Evolutionary conservation across 768 basidiomycete species (phyloP).

Genomic region (Leucosporidium scottii): DNA sequence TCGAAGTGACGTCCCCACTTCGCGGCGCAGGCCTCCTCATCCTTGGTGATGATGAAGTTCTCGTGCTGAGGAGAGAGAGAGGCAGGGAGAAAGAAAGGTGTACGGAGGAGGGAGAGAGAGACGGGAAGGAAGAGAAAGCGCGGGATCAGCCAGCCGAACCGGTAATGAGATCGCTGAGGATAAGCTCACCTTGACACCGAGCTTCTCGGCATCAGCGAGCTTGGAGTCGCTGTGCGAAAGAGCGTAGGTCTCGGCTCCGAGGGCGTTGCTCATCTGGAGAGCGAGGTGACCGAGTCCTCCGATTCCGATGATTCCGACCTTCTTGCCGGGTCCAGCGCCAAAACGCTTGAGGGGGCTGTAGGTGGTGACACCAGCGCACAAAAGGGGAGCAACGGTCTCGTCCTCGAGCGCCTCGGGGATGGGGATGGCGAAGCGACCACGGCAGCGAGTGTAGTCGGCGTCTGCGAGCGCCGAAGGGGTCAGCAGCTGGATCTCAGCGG

Average conservation of each 20-base stretch:
- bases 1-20: slow-evolving; percentile 38
- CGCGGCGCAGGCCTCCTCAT: slow-evolving; percentile 8
- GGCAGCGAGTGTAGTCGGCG: slow-evolving; percentile 40
- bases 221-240: slow-evolving; percentile 55
- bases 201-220: slow-evolving; percentile 51
- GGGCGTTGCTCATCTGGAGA: slow-evolving; percentile 35
- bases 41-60: slow-evolving; percentile 31
- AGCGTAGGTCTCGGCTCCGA: slow-evolving; percentile 46
- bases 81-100: too few relatives aligned
- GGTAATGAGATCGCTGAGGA: too few relatives aligned
- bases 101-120: too few relatives aligned
- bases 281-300: slow-evolving; percentile 49
- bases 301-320: slow-evolving; percentile 60
- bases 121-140: too few relatives aligned
- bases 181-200: slow-evolving; percentile 42
- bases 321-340: slow-evolving; percentile 56
- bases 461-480: slow-evolving; percentile 15
- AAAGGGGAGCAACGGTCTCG: slow-evolving; percentile 41
- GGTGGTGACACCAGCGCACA: slow-evolving; percentile 44
- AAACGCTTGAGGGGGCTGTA: slow-evolving; percentile 45
- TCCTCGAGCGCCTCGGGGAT: slow-evolving; percentile 42
- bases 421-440: slow-evolving; percentile 42
- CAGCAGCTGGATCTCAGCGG: too few relatives aligned
- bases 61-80: not conserved
- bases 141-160: too few relatives aligned